These are phyloP conservation scores for Ceriops decandra DNA, from an alignment of 345 rosid species.

Conservation along the genomic window DNA sequence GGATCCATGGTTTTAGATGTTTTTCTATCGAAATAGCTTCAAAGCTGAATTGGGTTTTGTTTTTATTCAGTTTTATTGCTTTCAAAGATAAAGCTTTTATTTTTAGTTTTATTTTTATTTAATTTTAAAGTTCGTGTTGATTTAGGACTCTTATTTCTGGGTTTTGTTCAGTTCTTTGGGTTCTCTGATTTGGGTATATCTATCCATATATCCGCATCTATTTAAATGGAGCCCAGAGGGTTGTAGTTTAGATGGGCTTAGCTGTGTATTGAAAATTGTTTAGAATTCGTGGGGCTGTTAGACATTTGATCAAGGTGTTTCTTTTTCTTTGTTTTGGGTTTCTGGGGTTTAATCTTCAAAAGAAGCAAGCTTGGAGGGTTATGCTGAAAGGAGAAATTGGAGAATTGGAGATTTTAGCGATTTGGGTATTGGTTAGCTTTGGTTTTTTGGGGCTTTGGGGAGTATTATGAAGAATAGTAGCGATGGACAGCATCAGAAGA, in stretches of 20 bases:
- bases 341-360: conserved; percentile 1
- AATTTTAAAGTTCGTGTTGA: neutral
- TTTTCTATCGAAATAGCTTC: neutral
- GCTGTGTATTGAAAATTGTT: conserved; percentile 15
- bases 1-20: neutral
- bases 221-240: too few relatives aligned
- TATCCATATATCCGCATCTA: too few relatives aligned
- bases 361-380: conserved; percentile 35
- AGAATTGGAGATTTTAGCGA: conserved; percentile 25
- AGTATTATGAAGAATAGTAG: conserved; percentile 60
- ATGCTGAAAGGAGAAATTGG: conserved; percentile 41
- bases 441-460: conserved; percentile 29
- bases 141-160: conserved; percentile 5
- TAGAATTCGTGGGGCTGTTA: neutral
- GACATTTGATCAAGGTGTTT: conserved; percentile 11
- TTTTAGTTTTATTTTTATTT: neutral
- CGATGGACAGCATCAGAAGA: conserved; percentile 43
- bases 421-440: conserved; percentile 34
- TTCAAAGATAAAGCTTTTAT: conserved; percentile 3
- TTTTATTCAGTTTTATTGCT: neutral
- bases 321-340: conserved; percentile 7
- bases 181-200: neutral
- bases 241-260: conserved; percentile 9
- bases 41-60: neutral
- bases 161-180: conserved; percentile 3